phyloP scores from a whole-genome alignment of 2,329 filamentous ascomycete species.

The Colletotrichum orchidophilum region DNA sequence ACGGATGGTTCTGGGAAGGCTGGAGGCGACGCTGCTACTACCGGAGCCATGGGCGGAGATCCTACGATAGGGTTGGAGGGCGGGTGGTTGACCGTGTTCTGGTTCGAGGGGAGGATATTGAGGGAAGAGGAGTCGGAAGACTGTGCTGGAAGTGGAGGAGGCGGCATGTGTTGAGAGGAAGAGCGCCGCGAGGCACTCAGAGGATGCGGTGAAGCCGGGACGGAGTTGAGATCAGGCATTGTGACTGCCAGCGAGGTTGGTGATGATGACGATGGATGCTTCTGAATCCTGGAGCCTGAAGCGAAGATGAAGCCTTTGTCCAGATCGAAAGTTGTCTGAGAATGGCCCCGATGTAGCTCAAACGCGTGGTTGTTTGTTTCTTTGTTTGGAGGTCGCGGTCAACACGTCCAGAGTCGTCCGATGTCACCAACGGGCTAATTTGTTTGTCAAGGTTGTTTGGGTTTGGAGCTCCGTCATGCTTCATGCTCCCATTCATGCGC shows the following conservation, averaged over 20 bases:
- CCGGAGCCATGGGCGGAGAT: conserved; percentile 44
- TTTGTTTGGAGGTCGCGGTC: conserved; percentile 1
- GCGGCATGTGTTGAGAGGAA: conserved; percentile 55
- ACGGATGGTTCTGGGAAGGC: conserved; percentile 47
- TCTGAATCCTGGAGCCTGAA: neutral
- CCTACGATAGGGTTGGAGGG: conserved; percentile 44
- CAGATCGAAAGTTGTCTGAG: neutral
- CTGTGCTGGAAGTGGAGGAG: conserved; percentile 43
- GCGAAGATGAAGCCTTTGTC: neutral
- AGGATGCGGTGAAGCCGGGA: conserved; percentile 59
- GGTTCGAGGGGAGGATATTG: conserved; percentile 68
- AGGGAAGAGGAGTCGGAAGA: conserved; percentile 48
- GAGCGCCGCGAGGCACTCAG: conserved; percentile 54
- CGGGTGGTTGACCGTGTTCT: conserved; percentile 56
- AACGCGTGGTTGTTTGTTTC: conserved; percentile 19
- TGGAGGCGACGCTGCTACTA: conserved; percentile 31
- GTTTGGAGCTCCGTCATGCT: conserved; percentile 29
- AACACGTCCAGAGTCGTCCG: conserved; percentile 15
- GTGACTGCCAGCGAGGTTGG: conserved; percentile 19
- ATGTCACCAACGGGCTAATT: conserved; percentile 1
- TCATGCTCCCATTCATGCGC: conserved; percentile 30
- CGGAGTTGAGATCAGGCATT: conserved; percentile 67
- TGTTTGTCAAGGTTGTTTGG: conserved; percentile 21
- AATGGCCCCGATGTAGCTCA: neutral
- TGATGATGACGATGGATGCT: neutral